Conservation (phyloP, 2,329 filamentous ascomycete genomes). For the Eutypa lata region DNA sequence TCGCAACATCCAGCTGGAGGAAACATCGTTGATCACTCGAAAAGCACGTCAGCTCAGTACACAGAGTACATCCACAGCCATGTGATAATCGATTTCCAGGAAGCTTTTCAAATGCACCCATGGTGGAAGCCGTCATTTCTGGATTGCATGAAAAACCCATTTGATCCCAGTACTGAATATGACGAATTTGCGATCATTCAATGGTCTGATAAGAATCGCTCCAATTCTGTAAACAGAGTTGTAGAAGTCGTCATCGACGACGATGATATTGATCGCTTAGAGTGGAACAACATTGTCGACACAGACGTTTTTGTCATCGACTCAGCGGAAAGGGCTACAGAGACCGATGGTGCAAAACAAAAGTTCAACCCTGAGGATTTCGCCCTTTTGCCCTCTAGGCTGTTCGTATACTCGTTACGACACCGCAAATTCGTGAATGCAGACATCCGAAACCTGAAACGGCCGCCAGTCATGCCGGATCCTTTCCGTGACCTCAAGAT, state of each 20-base stretch:
- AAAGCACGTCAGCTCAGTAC: background rate
- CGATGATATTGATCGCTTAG: background rate
- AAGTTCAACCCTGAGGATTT: background rate
- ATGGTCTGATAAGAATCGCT: background rate
- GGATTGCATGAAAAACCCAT: background rate
- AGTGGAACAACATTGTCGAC: background rate
- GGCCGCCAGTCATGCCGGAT: background rate
- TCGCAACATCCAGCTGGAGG: background rate
- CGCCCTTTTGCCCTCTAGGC: background rate
- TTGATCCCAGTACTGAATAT: background rate
- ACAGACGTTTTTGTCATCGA: background rate
- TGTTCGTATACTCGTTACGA: background rate
- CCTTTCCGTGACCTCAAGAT: background rate
- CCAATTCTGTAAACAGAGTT: background rate
- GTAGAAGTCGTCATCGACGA: background rate
- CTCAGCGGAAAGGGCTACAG: background rate
- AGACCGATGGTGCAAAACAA: background rate
- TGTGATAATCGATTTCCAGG: background rate
- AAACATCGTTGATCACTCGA: background rate
- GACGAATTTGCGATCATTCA: background rate
- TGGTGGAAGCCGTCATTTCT: background rate
- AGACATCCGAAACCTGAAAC: background rate
- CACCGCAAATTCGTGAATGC: background rate
- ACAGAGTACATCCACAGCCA: background rate
- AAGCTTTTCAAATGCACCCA: background rate